Evolutionary conservation across 1,284 basidiomycete species (phyloP), one percentile per base, ranked within the genome.

Genomic region (Meira miltonrushii): DNA sequence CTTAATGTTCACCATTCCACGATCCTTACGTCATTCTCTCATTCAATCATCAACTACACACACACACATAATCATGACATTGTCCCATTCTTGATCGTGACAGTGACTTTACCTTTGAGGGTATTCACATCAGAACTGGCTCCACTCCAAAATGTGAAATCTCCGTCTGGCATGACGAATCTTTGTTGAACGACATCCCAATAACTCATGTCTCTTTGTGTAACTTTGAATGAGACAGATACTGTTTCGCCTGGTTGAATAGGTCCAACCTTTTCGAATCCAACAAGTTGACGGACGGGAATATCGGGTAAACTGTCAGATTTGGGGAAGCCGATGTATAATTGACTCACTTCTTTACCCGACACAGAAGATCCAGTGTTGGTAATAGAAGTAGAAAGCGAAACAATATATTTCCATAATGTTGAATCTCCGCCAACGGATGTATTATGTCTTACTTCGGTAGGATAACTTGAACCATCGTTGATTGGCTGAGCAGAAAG

Each of bases 331-430:
- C 54, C 38, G 12, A 69, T 48, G 28, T 70, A 70, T 19, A 81
- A 72, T 67, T 83, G 82, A 1, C 79, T 78, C 1, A 82, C 81
- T 58, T 81, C 81, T n/a, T 74, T 75, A 0, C 78, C 82, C 3
- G 28, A 3, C 0, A 60, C 65, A 3, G 72, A 57, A 3, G 72
- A 57, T 15, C 82, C 82, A 1, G 74, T 76, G 75, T 83, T 83
- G 39, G 68, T 75, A 28, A 82, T 74, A 2, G 75, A 74, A 4
- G 78, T 77, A 13, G 75, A 68, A 54, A 82, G 69, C 55, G 73
- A 68, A 39, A 76, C 66, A 8, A 79, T 54, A 25, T 67, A 89
- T 78, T 91, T 79, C 69, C 81, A 81, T 3, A 70, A 39, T 8
- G 59, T 62, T 37, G 58, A 21, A 52, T 55, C 54, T 51, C 58